phyloP scores from a whole-genome alignment of 1,284 basidiomycete genomes.

The Ceratobasidium sp. region DNA sequence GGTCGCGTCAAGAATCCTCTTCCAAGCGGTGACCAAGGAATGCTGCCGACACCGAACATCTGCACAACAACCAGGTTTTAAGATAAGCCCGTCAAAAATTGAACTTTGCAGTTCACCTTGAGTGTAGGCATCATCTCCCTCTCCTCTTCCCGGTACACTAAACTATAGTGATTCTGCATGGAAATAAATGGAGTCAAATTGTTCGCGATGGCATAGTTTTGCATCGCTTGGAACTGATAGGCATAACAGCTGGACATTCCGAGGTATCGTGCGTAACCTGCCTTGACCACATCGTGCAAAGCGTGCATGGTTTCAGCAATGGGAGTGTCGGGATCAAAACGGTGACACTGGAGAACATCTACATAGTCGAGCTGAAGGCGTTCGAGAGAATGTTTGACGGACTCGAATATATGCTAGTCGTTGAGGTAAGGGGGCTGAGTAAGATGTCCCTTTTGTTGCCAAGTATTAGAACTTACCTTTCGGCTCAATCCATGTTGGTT shows the following conservation, averaged over 20 bases:
- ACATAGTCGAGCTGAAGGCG: constrained; percentile 49
- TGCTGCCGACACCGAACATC: constrained; percentile 39
- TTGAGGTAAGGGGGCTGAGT: constrained; percentile 34
- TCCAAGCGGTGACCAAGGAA: constrained; percentile 41
- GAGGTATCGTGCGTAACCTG: constrained; percentile 55
- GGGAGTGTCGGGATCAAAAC: constrained; percentile 54
- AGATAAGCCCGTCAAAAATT: too few species aligned
- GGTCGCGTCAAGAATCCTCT: constrained; percentile 32
- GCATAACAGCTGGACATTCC: constrained; percentile 50
- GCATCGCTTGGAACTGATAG: constrained; percentile 46
- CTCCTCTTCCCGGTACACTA: constrained; percentile 32
- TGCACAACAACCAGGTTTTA: not conserved
- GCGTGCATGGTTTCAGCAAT: constrained; percentile 49
- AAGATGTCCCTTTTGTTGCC: constrained; percentile 35
- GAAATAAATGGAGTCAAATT: constrained; percentile 51
- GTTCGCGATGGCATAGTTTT: constrained; percentile 51
- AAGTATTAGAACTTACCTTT: constrained; percentile 46
- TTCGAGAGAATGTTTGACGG: constrained; percentile 46
- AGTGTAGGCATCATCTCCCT: constrained; percentile 40
- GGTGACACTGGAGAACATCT: constrained; percentile 52
- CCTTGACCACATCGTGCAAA: constrained; percentile 51
- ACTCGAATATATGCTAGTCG: constrained; percentile 48
- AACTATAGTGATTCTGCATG: not conserved
- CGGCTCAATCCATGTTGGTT: constrained; percentile 48
- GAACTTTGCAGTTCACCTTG: constrained; percentile 39